phyloP scores from a whole-genome alignment of 78 protist genomes.

The Ministeria vibrans region DNA sequence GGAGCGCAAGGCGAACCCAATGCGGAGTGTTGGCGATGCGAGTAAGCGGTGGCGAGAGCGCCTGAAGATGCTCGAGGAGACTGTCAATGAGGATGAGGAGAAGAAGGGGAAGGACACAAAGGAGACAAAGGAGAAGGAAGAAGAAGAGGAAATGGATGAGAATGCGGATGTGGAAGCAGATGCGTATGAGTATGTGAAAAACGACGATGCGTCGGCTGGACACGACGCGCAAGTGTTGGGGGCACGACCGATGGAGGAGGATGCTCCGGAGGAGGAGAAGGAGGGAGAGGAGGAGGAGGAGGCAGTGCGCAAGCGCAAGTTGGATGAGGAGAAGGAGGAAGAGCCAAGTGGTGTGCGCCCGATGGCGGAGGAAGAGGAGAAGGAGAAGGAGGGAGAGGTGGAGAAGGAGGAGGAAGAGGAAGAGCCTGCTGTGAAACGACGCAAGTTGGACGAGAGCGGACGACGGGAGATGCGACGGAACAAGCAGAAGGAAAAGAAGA shows the following conservation, averaged over 20 bases:
- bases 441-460: no score
- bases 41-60: conserved; percentile 38
- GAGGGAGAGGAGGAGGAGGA: conserved; percentile 32
- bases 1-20: conserved; percentile 52
- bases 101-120: conserved; percentile 8
- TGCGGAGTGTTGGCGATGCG: conserved; percentile 55
- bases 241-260: conserved; percentile 9
- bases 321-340: neutral
- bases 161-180: neutral
- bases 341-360: neutral
- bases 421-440: conserved; percentile 33
- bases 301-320: conserved; percentile 5
- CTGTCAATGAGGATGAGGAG: neutral
- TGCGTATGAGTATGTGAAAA: conserved; percentile 19
- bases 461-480: no score
- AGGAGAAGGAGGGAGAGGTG: conserved; percentile 17
- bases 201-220: conserved; percentile 18
- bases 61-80: conserved; percentile 25
- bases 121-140: neutral
- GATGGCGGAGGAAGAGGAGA: no score
- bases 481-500: conserved; percentile 16
- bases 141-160: no score
- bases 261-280: neutral
- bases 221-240: neutral
- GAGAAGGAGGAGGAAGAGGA: conserved; percentile 39